These are phyloP conservation scores for Quercus dentata DNA, from an alignment of 306 rosid species.

Conservation along the genomic window DNA sequence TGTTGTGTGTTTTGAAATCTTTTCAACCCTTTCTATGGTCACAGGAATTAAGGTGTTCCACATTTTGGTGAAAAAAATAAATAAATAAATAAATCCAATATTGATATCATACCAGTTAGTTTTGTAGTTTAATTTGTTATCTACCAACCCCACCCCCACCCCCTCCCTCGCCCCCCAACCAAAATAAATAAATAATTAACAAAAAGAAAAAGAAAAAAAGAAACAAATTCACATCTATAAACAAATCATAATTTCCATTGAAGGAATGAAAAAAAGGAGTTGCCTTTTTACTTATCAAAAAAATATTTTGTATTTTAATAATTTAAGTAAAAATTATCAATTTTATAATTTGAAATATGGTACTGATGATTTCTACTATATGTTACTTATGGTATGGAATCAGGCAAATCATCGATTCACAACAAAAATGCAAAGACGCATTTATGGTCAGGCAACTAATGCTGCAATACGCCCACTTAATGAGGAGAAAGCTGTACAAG, in stretches of 20 bases:
- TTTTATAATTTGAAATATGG: neutral
- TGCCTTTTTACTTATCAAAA: neutral
- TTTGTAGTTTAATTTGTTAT: neutral
- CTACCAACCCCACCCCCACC: neutral
- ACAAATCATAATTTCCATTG: neutral
- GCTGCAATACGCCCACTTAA: constrained; percentile 66
- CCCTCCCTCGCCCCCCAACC: too few relatives aligned
- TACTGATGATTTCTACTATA: neutral
- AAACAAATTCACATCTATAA: neutral
- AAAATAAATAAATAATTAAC: too few relatives aligned
- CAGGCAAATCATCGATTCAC: constrained; percentile 70
- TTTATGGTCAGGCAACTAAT: constrained; percentile 66
- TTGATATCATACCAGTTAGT: neutral
- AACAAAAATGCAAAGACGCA: constrained; percentile 65
- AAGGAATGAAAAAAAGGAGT: neutral
- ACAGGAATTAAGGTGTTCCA: neutral
- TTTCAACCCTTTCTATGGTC: neutral
- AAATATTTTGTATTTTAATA: neutral
- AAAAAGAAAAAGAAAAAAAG: neutral
- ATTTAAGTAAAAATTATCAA: neutral
- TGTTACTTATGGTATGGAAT: constrained; percentile 4
- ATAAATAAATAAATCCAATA: neutral
- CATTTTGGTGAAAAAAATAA: neutral
- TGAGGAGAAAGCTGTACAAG: constrained; percentile 79
- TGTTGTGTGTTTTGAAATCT: neutral